Base-by-base conservation (phyloP, 1,139 yeast species). In the Hyphopichia pseudoburtonii region DNA sequence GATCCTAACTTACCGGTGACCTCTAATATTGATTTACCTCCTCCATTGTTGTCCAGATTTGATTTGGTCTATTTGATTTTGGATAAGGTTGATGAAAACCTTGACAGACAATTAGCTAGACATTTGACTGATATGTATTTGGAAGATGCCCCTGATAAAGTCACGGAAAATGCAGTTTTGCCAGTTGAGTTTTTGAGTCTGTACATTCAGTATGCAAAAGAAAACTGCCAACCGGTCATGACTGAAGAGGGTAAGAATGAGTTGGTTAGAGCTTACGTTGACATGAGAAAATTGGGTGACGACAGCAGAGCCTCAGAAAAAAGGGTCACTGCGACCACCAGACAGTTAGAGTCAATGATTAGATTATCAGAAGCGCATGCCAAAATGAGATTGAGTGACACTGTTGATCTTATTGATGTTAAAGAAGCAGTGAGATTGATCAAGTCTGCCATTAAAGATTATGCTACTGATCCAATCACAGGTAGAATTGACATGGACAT, bases 401-500 rank as follows among this genome's bases (percentile, higher is more conserved):
- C 56, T 1, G 99, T 92, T 4, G 84, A 82, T 37, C 69, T 86
- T 19, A 74, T 73, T 24, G 98, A 92, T 61, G 98, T 92, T n/a
- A 74, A 76, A 47, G 99, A 92, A 57, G 96, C 97, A 0, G 97
- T 90, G 2, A 76, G 98, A 47, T 72, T 92, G 48, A 92, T 90
- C 57, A 83, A 86, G 51, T 77, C 95, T 9, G 99, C 99, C 17
- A 87, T 92, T 47, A 92, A 92, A 62, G 97, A 92, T 48, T 94
- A 92, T 60, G 99, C 99, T 12, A 92, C 97, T 7, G 99, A 92
- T 64, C 98, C 97, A 23, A 73, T 85, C 30, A 90, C 98, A 0
- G 99, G 99, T 29, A 79, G 92, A 54, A 92, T 92, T 49, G 98
- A 94, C 58, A 89, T 92, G 97, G 97, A 89, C 60, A 73, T 94